Evolutionary conservation across 345 rosid species (phyloP), one percentile per base, ranked within the genome.

Genomic region (Euclidium syriacum): DNA sequence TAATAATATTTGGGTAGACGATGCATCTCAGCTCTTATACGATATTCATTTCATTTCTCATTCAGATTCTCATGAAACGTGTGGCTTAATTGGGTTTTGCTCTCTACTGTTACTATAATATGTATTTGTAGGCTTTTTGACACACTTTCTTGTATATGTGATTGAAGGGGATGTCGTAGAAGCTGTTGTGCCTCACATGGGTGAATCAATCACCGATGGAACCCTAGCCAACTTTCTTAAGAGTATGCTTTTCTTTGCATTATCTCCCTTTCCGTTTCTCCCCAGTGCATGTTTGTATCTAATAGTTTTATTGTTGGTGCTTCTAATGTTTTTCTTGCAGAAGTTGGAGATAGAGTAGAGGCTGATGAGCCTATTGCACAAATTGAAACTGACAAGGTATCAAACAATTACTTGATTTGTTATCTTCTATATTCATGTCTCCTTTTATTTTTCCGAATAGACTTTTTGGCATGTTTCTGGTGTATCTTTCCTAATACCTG

Each of bases 301-400:
- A 26, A 51, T 25, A 57, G 8, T 10, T 42, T 24, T 49, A 0
- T 10, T 25, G 6, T 50, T 1, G 11, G 3, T 52, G 50, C 55
- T 30, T 57, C n/a, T 49, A 12, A 30, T 26, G 2, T 27, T 65
- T 22, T 36, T 30, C 10, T 20, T 65, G 67, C 81, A 94, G 97
- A 85, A 42, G 95, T 97, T 74, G 99, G 99, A 62, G 99, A 94
- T 33, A 76, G 83, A 22, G 99, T 94, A 4, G 91, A 78, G 75
- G 83, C 64, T 39, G 99, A 94, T 52, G 97, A 94, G 72, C 68
- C 90, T 35, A 90, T 90, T 79, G 99, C 97, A 52, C 97, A 94
- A 73, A 85, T 94, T 60, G 99, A 94, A 74, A 94, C 99, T 2
- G 97, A 94, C 79, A 94, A 94, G 86, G 99, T 94, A 70, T 33